These are phyloP conservation scores for Vitis rupestris DNA, from an alignment of 164 flowering plant genomes.

Conservation along the genomic window DNA sequence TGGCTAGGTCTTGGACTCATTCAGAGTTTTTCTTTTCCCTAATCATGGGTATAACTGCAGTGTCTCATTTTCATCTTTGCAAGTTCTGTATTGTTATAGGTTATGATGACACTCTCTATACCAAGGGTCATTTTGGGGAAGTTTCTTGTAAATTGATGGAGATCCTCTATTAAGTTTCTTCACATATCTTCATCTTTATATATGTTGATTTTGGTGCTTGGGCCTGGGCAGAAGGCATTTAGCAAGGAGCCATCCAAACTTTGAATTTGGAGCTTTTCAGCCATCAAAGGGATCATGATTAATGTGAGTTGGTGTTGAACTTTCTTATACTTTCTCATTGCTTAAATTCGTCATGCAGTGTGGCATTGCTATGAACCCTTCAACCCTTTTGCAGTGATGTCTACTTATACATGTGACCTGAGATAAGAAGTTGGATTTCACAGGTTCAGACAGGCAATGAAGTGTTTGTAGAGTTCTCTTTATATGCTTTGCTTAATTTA, in stretches of 20 bases:
- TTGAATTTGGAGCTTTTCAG: not conserved
- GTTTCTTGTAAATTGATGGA: not conserved
- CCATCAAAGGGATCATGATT: not conserved
- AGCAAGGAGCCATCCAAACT: not conserved
- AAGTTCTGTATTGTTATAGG: slow-evolving; percentile 11
- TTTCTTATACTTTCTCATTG: not conserved
- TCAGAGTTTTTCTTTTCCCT: not conserved
- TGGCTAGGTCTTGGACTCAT: slow-evolving; percentile 2
- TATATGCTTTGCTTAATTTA: too few species aligned
- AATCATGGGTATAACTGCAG: slow-evolving; percentile 1
- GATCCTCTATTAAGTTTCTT: slow-evolving; percentile 1
- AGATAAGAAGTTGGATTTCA: too few species aligned
- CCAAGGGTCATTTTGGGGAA: not conserved
- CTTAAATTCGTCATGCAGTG: too few species aligned
- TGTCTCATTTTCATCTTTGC: slow-evolving; percentile 1
- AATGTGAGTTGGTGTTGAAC: not conserved
- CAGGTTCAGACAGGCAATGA: too few species aligned
- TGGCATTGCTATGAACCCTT: too few species aligned
- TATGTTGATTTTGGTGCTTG: not conserved
- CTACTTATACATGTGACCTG: too few species aligned
- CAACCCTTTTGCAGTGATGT: too few species aligned
- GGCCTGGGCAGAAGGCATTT: slow-evolving; percentile 4
- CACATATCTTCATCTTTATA: not conserved
- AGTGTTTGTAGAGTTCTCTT: too few species aligned
- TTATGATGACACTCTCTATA: not conserved